Evolutionary conservation across 2,329 filamentous ascomycete species (phyloP).

Genomic region (Neoascochyta sp.): DNA sequence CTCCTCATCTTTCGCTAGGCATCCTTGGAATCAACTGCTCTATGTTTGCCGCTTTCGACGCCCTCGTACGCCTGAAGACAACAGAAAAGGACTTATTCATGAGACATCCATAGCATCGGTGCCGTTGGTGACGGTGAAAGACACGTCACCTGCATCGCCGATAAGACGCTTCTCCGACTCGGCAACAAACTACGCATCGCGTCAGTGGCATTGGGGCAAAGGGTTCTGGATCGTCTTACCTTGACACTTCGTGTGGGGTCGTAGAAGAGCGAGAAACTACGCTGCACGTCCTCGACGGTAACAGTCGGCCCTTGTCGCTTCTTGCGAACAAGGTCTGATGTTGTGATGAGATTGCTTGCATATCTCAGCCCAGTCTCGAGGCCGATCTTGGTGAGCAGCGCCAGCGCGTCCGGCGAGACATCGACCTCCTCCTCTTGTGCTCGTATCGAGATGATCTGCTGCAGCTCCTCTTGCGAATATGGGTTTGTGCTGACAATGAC

Average conservation of each 20-base stretch:
- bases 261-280: conserved; percentile 92
- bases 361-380: conserved; percentile 89
- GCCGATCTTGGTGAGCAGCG: conserved; percentile 91
- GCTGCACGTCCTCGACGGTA: conserved; percentile 80
- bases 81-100: conserved; percentile 25
- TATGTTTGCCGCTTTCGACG: too few relatives aligned
- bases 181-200: conserved; percentile 61
- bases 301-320: conserved; percentile 86
- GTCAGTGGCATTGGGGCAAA: conserved; percentile 13
- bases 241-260: conserved; percentile 83
- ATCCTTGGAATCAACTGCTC: too few relatives aligned
- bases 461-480: conserved; percentile 79
- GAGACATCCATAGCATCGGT: conserved; percentile 67
- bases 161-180: conserved; percentile 93
- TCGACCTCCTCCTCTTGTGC: conserved; percentile 97
- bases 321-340: conserved; percentile 78
- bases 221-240: conserved; percentile 23
- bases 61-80: conserved; percentile 18
- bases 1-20: too few relatives aligned
- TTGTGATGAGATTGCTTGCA: conserved; percentile 96
- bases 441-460: conserved; percentile 86
- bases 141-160: conserved; percentile 77
- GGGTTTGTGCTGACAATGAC: conserved; percentile 92
- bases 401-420: conserved; percentile 81
- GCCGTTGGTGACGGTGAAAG: conserved; percentile 57